Conservation (phyloP, 1,139 yeast species). For the Blastobotrys buckinghamii region DNA sequence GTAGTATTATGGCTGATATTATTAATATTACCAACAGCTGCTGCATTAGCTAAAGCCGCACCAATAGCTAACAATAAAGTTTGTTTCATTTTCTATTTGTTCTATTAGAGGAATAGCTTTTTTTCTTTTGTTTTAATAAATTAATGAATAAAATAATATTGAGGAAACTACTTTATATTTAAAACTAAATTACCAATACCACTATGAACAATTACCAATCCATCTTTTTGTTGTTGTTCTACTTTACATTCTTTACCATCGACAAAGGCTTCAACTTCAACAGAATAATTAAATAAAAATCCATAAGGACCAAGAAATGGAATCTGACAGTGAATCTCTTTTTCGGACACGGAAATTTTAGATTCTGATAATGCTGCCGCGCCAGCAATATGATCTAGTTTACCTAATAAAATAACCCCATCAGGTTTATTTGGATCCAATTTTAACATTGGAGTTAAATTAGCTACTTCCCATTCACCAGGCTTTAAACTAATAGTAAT, state of each 20-base stretch:
- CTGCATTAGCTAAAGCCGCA: neutral
- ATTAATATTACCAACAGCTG: neutral
- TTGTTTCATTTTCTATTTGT: neutral
- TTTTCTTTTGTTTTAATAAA: too few species aligned
- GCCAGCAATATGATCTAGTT: constrained; percentile 6
- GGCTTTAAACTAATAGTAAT: neutral
- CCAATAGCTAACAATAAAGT: neutral
- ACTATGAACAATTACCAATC: neutral
- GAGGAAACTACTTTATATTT: too few species aligned
- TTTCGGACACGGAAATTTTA: neutral
- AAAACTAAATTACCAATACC: neutral
- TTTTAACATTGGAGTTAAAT: neutral
- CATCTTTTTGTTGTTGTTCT: neutral
- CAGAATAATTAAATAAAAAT: neutral
- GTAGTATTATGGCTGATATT: neutral
- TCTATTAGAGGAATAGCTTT: too few species aligned
- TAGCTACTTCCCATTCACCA: constrained; percentile 9
- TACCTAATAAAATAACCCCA: neutral
- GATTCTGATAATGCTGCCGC: constrained; percentile 2
- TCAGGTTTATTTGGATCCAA: neutral
- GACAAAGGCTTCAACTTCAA: neutral
- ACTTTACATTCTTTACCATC: neutral
- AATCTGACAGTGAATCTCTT: neutral
- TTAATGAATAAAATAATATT: too few species aligned
- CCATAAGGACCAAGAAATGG: neutral